Base-by-base conservation (phyloP, 805 yeast species). In the Pichia occidentalis region DNA sequence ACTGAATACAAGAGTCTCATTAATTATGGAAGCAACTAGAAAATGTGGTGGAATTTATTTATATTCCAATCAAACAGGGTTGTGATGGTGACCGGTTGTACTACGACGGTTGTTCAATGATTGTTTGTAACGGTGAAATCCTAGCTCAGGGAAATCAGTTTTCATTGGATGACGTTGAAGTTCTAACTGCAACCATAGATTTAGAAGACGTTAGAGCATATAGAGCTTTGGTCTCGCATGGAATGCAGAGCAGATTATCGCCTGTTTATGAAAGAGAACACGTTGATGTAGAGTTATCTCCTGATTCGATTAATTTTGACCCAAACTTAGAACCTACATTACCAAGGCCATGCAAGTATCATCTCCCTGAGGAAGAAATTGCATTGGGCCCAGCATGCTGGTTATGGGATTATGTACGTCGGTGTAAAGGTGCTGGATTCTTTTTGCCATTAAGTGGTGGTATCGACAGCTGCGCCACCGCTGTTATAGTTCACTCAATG, bases 371-470 rank as follows among this genome's bases (percentile, higher is more conserved):
- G 53, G 97, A 92, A 61, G 99, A 92, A 60, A 90, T 92, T 48
- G 97, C 97, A 1, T 66, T 85, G 30, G 99, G 99, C 0, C 99
- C 99, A 1, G 98, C 99, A 0, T 92, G 98, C 59, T 92, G 99
- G 99, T 61, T 92, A 46, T 92, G 99, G 99, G 99, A 92, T 60
- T 92, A 92, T 54, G 69, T 92, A 42, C 75, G 99, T 58, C 73
- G 99, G 47, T 85, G 95, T 49, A 76, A 75, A 48, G 84, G 92
- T 36, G 85, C 87, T 0, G 99, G 99, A 0, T 92, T 71, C 57
- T 94, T 92, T 61, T 66, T 92, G 32, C 97, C 99, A 0, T 67
- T 92, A 34, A 82, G 95, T 58, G 99, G 99, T 14, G 99, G 99
- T 34, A 90, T 92, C 46, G 99, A 92, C 57, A 84, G 95, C 24